A percentile compares a stretch with the other conserved stretches of the same genome.
Conservation (phyloP, 1,284 basidiomycete species). For the Tylopilus sp. region DNA sequence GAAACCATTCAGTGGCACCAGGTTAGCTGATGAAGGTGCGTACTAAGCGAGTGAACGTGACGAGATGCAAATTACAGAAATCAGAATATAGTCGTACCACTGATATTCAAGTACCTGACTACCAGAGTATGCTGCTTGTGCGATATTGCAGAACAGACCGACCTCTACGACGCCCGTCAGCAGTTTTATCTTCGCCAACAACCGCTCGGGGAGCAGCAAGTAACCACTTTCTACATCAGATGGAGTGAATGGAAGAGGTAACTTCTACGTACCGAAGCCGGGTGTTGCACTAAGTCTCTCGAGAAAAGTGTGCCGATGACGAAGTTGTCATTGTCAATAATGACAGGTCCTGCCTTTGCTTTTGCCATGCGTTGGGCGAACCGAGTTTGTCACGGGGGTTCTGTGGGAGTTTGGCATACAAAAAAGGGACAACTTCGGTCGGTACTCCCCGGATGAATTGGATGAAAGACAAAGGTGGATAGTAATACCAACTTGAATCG, state of each 20-base stretch:
- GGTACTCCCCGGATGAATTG: conserved; percentile 93
- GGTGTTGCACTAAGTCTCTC: conserved; percentile 74
- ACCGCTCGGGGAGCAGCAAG: conserved; percentile 50
- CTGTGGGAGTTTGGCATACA: conserved; percentile 88
- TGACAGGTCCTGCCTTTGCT: conserved; percentile 92
- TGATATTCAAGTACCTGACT: conserved; percentile 87
- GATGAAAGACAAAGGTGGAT: background rate
- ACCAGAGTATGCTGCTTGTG: conserved; percentile 97
- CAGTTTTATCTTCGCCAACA: conserved; percentile 84
- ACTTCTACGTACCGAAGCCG: conserved; percentile 65
- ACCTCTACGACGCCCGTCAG: conserved; percentile 98
- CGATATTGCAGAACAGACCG: conserved; percentile 94
- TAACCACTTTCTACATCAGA: conserved; percentile 1
- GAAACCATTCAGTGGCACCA: too few relatives aligned
- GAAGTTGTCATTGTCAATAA: conserved; percentile 97
- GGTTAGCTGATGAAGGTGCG: too few relatives aligned
- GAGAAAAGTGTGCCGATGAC: conserved; percentile 94
- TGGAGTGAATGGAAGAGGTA: background rate
- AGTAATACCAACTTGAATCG: too few relatives aligned
- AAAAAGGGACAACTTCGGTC: conserved; percentile 97
- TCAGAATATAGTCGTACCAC: too few relatives aligned
- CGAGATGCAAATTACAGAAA: too few relatives aligned
- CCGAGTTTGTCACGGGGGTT: conserved; percentile 74
- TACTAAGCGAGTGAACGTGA: too few relatives aligned
- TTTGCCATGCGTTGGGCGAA: conserved; percentile 85